Evolutionary conservation across 306 rosid species (phyloP), one percentile per base, ranked within the genome.

Genomic region (Abrus pulchellus): DNA sequence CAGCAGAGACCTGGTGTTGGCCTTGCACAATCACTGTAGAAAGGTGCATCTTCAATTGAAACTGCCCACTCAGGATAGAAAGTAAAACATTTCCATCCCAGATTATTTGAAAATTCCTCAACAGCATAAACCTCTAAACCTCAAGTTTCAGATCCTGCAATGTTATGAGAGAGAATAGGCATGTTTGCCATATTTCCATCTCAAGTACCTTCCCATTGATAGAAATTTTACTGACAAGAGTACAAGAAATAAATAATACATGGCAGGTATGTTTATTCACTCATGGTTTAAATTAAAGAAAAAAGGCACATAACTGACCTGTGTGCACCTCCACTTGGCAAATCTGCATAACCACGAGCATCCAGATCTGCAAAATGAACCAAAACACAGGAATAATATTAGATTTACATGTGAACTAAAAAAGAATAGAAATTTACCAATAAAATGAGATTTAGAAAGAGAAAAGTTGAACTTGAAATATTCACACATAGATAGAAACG

Each of bases 301-400:
- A 49, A 29, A 33, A 44, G 28, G 34, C 50, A 44, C 33, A 74
- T 75, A 68, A 14, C 86, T 74, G 68, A 86, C 89, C 89, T 86
- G 69, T 77, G 84, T 53, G 76, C 43, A 69, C 84, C 86, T 48
- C 84, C 83, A 72, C 72, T 49, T 62, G 86, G 72, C 73, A 82
- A 63, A 74, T 78, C 84, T 12, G 63, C 76, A 82, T 78, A 78
- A 55, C 84, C 76, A 1, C 76, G 88, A 47, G 54, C 49, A 33
- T 85, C 86, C 76, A 82, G 28, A 72, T 78, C 89, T 82, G 81
- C 62, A 69, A 55, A 52, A 72, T 8, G 44, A 4, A 68, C 47
- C 70, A 2, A 20, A 20, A 20, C 20, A 20, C 20, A 20, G 20
- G 20, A 20, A 20, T 20, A 36, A 36, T 36, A 2, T 36, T 36